Base-by-base conservation (phyloP, 371 early-diverging fungal species). In the Circinella umbellata region DNA sequence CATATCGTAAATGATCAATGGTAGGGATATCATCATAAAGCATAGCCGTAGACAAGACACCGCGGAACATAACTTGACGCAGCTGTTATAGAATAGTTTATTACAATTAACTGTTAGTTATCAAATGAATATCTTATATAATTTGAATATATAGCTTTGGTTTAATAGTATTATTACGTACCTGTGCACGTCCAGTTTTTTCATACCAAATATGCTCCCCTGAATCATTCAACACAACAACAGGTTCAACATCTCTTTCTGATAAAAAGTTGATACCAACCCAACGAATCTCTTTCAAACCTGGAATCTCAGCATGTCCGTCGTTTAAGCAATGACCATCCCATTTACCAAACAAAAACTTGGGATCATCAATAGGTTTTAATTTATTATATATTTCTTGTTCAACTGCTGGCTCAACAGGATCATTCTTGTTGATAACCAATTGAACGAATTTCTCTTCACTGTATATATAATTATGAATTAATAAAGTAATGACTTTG, bases 1-100 rank as follows among this genome's bases (percentile, higher is more conserved):
- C 54, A 11, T 53, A 63, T 18, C 63, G 63, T 27, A 69, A 53
- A 18, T 63, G 63, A 34, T 69, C 63, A 27, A 69, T 37, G 17
- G 62, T 69, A 10, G 69, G 69, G 3, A 37, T 18, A 36, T 14
- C 47, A 55, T 69, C 69, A 34, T 69, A 69, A 20, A 69, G 37
- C 69, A 69, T 63, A 39, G 55, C 53, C 7, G 69, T 54, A 3
- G 69, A 69, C 17, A 63, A 35, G 4, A 69, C 69, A 34, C 69
- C 63, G 18, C 55, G 69, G n/a, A 54, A 69, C 8, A 38, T 38
- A 5, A 69, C 54, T 63, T 69, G 54, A 27, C 69, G 69, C 14
- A 69, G 11, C 69, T 69, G 36, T 35, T 39, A 35, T 4, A 11
- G 35, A 8, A 49, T 39, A n/a, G 61, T 20, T 15, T 11, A 20